Evolutionary conservation across 306 rosid genomes (phyloP), one percentile per base, ranked within the genome.

Genomic region (Corylus heterophylla): DNA sequence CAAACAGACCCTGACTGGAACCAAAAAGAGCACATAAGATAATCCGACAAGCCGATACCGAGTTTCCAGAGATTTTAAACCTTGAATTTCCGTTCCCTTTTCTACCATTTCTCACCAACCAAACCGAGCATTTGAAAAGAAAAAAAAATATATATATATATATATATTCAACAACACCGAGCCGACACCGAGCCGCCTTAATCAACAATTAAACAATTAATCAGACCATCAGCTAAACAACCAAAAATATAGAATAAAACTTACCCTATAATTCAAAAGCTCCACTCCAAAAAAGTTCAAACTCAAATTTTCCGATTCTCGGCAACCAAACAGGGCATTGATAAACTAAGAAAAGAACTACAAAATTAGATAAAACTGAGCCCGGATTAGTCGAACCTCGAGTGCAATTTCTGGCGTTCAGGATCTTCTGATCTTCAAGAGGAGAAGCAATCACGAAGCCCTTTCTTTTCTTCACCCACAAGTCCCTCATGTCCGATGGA

Each of bases 401-500:
- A 17, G 93, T 93, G 69, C 98, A 93, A 25, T 54, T 27, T 79
- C 82, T 90, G 7, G 89, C 70, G 74, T 85, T 88, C 31, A 82
- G 54, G 44, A 81, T 2, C 83, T 87, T 90, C 58, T 80, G 85
- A 6, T 91, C 92, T 73, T 93, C 98, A 47, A 84, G 82, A 1
- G 97, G 93, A 74, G 98, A 93, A 74, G 94, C 86, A 91, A 91
- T 79, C 54, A 86, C n/a, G 29, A 86, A 20, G 8, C 62, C 47
- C 14, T 79, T 78, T 73, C 82, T 82, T 76, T 75, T 83, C 61
- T 87, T 59, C 9, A 79, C 75, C 85, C 89, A 88, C 27, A 75
- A 14, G 74, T 91, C 93, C 50, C 89, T 88, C 85, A 93, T 62
- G 35, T 91, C 97, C 63, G 93, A 83, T 11, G 94, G 94, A 74